phyloP scores from a whole-genome alignment of 768 basidiomycete genomes.

The Lactarius trivialis region DNA sequence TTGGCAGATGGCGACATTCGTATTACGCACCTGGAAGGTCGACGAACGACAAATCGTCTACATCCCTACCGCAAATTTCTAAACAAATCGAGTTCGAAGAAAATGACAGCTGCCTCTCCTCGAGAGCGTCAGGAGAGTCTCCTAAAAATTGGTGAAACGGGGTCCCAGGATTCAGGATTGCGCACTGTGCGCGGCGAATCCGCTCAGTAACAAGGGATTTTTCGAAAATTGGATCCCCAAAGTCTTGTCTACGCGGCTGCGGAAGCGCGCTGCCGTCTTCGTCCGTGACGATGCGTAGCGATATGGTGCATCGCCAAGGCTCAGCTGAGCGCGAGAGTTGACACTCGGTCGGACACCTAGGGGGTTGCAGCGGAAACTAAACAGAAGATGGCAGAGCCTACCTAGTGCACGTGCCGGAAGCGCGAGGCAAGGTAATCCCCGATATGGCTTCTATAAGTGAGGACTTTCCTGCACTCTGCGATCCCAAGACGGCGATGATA shows the following conservation, averaged over 20 bases:
- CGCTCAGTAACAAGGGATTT: constrained; percentile 56
- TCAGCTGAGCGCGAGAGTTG: constrained; percentile 26
- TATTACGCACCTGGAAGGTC: constrained; percentile 35
- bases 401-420: constrained; percentile 74
- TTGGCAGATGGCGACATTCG: background rate
- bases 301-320: constrained; percentile 33
- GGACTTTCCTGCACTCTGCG: constrained; percentile 70
- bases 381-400: constrained; percentile 24
- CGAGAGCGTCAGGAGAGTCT: constrained; percentile 30
- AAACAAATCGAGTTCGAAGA: constrained; percentile 34
- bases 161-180: constrained; percentile 53
- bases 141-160: constrained; percentile 34
- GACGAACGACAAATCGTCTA: constrained; percentile 37
- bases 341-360: constrained; percentile 37
- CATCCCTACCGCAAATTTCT: constrained; percentile 33
- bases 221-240: constrained; percentile 38
- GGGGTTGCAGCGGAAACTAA: background rate
- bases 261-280: constrained; percentile 31
- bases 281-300: constrained; percentile 30
- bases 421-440: constrained; percentile 61
- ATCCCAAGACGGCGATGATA: constrained; percentile 65
- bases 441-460: constrained; percentile 75
- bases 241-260: constrained; percentile 26
- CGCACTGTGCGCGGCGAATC: constrained; percentile 57
- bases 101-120: constrained; percentile 28